Conservation (phyloP, 768 basidiomycete genomes). For the Lyophyllum shimeji region DNA sequence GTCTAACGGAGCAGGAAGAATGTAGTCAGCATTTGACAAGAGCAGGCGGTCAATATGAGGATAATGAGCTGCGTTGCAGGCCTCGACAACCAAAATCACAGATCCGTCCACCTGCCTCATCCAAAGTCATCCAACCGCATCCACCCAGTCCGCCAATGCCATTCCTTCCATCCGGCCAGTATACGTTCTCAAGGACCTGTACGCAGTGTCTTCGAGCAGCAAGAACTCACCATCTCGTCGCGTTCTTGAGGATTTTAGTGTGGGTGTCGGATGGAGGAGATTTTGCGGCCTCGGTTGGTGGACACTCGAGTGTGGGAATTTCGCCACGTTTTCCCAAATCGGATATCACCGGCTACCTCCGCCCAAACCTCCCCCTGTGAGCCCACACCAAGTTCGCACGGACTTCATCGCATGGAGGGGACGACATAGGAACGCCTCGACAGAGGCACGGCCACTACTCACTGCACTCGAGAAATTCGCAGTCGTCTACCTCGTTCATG, state of each 20-base stretch:
- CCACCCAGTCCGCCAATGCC: conserved; percentile 12
- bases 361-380: too few species aligned
- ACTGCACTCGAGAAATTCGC: not conserved
- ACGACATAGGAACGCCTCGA: too few species aligned
- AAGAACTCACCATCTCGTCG: conserved; percentile 46
- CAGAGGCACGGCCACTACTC: too few species aligned
- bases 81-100: not conserved
- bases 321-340: conserved; percentile 10
- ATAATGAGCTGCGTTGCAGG: not conserved
- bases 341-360: not conserved
- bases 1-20: conserved; percentile 49
- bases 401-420: too few species aligned
- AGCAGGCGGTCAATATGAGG: not conserved
- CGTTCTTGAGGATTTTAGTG: conserved; percentile 34
- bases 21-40: conserved; percentile 17
- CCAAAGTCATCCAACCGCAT: conserved; percentile 25
- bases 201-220: conserved; percentile 14
- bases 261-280: conserved; percentile 21
- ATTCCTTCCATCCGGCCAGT: conserved; percentile 19
- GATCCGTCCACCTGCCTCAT: conserved; percentile 23
- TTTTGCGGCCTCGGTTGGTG: conserved; percentile 7
- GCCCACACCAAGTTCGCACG: too few species aligned
- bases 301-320: conserved; percentile 18
- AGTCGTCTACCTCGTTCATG: not conserved
- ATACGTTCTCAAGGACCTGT: conserved; percentile 10